Evolutionary conservation across 2,329 filamentous ascomycete genomes (phyloP), one percentile per base, ranked within the genome.

Genomic region (Rhinocladiella mackenziei): DNA sequence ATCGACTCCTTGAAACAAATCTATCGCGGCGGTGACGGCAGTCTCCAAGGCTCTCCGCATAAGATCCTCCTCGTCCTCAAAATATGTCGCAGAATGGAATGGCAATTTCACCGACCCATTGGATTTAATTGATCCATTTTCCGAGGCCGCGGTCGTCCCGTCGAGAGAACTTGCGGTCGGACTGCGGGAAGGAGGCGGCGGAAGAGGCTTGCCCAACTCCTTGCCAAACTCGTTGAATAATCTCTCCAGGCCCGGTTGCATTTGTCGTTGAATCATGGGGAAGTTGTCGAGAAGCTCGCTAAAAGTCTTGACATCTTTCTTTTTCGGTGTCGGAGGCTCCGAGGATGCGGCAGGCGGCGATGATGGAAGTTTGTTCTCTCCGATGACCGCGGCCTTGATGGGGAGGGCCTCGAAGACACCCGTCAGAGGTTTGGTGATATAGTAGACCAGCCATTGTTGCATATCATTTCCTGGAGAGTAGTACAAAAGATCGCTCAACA

Each of bases 371-470:
- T 59, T 62, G 13, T 51, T 52, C 3, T 56, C 48, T 9, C 42
- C 36, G 5, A 56, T 44, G 18, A 57, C 25, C 28, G 55, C 44
- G 4, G 59, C 53, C 26, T 58, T 49, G 28, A 56, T 65, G 65
- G 72, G 53, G 3, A 67, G 61, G 1, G 89, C 88, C 59, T 95
- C 89, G 73, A 84, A 89, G 1, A 78, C 76, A 17, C 92, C 92
- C 14, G 96, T 78, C 39, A 98, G 71, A 2, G 92, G 92, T 39
- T 80, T 83, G 18, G 91, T 92, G 52, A 98, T 94, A 66, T 89
- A 96, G 75, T 97, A 97, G 48, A 98, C 77, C 31, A 98, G 80
- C 89, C 92, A 98, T 75, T 89, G 87, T 57, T 89, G 84, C 10
- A 87, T 83, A 58, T 97, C 91, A 58, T 86, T 78, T n/a, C 80